A percentile compares a stretch with the other conserved stretches of the same genome.
Evolutionary conservation across 1,139 yeast genomes (phyloP).

Genomic region (Yamadazyma triangularis): DNA sequence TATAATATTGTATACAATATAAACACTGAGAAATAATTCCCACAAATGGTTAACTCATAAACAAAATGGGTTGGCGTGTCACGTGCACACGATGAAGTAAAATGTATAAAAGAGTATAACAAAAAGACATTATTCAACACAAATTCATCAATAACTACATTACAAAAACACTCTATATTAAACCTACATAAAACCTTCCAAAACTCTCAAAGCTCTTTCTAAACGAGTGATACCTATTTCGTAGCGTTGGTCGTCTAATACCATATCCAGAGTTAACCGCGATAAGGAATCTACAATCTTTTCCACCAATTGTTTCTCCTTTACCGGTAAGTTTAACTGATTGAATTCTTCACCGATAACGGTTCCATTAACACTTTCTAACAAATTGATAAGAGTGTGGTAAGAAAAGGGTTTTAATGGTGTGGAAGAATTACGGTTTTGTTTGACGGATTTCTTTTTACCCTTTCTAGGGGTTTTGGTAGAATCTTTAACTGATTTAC

Average conservation of each 20-base stretch:
- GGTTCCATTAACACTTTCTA: constrained; percentile 62
- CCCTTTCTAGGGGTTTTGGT: constrained; percentile 17
- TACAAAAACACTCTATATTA: no score
- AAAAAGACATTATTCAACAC: no score
- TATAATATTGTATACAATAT: no score
- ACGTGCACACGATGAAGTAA: no score
- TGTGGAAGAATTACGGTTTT: constrained; percentile 5
- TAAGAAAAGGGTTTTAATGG: constrained; percentile 51
- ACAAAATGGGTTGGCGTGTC: no score
- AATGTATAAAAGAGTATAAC: no score
- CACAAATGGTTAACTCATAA: no score
- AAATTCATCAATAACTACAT: no score
- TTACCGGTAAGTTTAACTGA: constrained; percentile 65
- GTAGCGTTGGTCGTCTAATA: constrained; percentile 72
- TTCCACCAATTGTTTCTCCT: constrained; percentile 77
- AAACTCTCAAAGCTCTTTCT: constrained; percentile 73
- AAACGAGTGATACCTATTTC: constrained; percentile 77
- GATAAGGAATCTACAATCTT: constrained; percentile 82
- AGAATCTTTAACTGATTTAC: constrained; percentile 34
- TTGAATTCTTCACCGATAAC: constrained; percentile 69
- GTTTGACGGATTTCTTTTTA: constrained; percentile 9
- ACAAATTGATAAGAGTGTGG: constrained; percentile 51
- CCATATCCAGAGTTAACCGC: constrained; percentile 84
- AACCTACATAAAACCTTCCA: constrained; percentile 63
- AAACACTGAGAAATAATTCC: no score